These are phyloP conservation scores for Diaporthe citrichinensis DNA, from an alignment of 2,329 filamentous ascomycete species.

Conservation along the genomic window DNA sequence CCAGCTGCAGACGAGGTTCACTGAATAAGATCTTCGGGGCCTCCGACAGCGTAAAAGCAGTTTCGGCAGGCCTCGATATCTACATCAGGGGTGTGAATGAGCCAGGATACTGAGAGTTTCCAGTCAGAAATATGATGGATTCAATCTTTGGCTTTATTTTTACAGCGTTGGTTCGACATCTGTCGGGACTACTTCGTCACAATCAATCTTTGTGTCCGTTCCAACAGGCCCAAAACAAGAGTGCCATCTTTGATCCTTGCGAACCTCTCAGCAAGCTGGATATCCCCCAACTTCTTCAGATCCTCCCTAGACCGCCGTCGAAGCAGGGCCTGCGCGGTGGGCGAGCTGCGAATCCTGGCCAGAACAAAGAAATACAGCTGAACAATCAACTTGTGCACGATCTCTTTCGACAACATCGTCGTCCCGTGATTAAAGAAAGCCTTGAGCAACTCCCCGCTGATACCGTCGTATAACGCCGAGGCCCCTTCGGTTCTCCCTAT, in stretches of 20 bases:
- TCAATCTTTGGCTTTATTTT: background rate
- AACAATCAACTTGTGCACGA: slow-evolving; percentile 80
- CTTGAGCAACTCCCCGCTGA: slow-evolving; percentile 83
- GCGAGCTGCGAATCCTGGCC: slow-evolving; percentile 59
- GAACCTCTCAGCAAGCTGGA: slow-evolving; percentile 23
- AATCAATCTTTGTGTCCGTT: slow-evolving; percentile 43
- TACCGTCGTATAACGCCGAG: slow-evolving; percentile 79
- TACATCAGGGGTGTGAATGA: background rate
- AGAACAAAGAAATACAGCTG: slow-evolving; percentile 78
- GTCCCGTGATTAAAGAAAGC: slow-evolving; percentile 89
- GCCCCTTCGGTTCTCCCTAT: slow-evolving; percentile 76
- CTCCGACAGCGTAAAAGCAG: background rate
- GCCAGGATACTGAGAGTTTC: background rate
- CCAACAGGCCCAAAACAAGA: slow-evolving; percentile 46
- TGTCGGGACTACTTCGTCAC: slow-evolving; percentile 25
- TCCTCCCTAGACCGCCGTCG: slow-evolving; percentile 34
- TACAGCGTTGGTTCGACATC: background rate
- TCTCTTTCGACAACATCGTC: slow-evolving; percentile 89
- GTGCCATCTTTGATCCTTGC: slow-evolving; percentile 37
- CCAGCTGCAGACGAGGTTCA: background rate
- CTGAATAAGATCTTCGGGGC: background rate
- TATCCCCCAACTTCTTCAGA: background rate
- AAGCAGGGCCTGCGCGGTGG: slow-evolving; percentile 56
- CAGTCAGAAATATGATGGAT: background rate
- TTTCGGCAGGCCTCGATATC: background rate